Evolutionary conservation across 805 yeast genomes (phyloP), one percentile per base, ranked within the genome.

Genomic region (Sungouiella blattae): DNA sequence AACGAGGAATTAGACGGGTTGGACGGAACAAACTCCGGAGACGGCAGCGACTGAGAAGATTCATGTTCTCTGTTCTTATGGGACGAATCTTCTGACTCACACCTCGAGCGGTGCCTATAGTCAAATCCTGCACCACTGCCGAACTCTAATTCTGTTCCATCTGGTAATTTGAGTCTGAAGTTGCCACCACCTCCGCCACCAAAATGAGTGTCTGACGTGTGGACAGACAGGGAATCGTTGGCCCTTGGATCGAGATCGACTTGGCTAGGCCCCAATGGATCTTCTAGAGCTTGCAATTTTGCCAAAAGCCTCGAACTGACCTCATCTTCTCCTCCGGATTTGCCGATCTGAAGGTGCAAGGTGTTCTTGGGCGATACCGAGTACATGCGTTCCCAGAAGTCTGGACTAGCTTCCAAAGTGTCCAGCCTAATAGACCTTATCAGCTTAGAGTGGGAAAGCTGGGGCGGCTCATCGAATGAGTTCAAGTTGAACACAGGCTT

Each of bases 311-410:
- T 8, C 18, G 18, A 3, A 23, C 26, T 13, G 37, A 26, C 41
- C 9, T 30, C 22, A 24, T 30, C 37, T 7, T 42, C 42, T 58
- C 59, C 22, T 45, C 41, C 4, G 58, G 58, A 9, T 52, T 48
- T 11, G 53, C 59, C 14, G 48, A 47, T 30, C 13, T 59, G 51
- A 27, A 62, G 46, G 43, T 66, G 63, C 34, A 52, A 55, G 0
- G 72, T 65, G 38, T 67, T 64, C 31, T 52, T 62, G 0, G 72
- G 72, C 3, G 69, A 63, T 5, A 67, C 64, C 1, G 71, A 60
- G 39, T 63, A 66, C 18, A 64, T 43, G 34, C 55, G 58, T 31
- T 66, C 70, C n/a, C n/a, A n/a, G n/a, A n/a, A n/a, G n/a, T n/a
- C n/a, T n/a, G n/a, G n/a, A n/a, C n/a, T n/a, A n/a, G n/a, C n/a